Conservation (phyloP, 768 basidiomycete genomes). For the Suillus variegatus region DNA sequence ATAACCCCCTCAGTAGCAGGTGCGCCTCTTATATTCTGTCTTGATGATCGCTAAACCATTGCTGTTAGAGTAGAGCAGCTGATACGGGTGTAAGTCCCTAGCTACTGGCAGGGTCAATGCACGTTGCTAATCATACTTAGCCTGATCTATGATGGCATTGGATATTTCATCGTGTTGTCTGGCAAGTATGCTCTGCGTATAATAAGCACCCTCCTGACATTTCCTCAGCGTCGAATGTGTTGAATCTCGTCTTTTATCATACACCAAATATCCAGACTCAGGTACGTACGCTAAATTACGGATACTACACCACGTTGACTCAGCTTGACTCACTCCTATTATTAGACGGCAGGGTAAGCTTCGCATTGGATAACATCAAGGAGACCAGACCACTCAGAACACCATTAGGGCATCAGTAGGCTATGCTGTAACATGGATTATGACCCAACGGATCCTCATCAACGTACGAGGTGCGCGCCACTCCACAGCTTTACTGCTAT, state of each 20-base stretch:
- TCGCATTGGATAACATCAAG: slow-evolving; percentile 3
- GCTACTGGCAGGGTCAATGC: slow-evolving; percentile 2
- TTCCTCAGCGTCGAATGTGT: slow-evolving; percentile 44
- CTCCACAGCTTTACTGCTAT: neutral
- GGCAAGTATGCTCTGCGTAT: slow-evolving; percentile 24
- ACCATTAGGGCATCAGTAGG: slow-evolving; percentile 51
- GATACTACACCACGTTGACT: neutral
- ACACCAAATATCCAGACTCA: slow-evolving; percentile 41
- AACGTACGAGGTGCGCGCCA: slow-evolving; percentile 49
- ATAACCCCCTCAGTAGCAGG: neutral
- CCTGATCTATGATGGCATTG: slow-evolving; percentile 66
- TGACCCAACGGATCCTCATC: slow-evolving; percentile 58
- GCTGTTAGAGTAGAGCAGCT: slow-evolving; percentile 34
- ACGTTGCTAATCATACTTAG: slow-evolving; percentile 30
- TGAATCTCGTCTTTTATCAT: slow-evolving; percentile 54
- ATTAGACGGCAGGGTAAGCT: slow-evolving; percentile 53
- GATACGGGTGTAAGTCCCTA: slow-evolving; percentile 21
- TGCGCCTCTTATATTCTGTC: neutral
- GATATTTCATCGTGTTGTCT: slow-evolving; percentile 55
- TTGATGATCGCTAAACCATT: neutral
- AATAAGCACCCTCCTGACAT: slow-evolving; percentile 3
- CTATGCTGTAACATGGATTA: slow-evolving; percentile 60
- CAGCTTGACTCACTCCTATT: slow-evolving; percentile 8
- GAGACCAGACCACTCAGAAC: neutral
- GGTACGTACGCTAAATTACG: slow-evolving; percentile 33